A percentile compares a stretch with the other conserved stretches of the same genome.
Conservation (phyloP, 139 green algal species). For the Axilococcus clingmanii region DNA sequence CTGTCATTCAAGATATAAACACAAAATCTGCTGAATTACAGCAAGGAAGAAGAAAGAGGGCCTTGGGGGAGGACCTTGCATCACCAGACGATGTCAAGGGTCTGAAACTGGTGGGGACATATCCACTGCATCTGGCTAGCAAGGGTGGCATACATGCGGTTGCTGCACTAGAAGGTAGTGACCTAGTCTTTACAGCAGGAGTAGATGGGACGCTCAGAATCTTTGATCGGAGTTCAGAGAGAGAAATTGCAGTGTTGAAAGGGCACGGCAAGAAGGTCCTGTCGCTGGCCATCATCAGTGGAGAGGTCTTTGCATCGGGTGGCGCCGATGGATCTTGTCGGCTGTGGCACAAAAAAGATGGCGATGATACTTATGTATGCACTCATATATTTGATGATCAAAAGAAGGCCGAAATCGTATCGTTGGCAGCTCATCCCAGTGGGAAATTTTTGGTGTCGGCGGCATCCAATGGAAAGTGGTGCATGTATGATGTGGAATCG, state of each 20-base stretch:
- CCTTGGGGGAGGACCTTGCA: constrained; percentile 41
- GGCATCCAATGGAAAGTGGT: constrained; percentile 68
- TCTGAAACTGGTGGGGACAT: constrained; percentile 38
- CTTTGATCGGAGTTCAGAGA: constrained; percentile 31
- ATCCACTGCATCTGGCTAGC: constrained; percentile 83
- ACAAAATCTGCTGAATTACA: constrained; percentile 35
- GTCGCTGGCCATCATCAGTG: constrained; percentile 30
- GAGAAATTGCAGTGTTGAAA: constrained; percentile 42
- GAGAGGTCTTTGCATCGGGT: constrained; percentile 42
- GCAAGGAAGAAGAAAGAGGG: constrained; percentile 79
- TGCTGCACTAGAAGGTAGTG: constrained; percentile 36
- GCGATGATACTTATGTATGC: constrained; percentile 9
- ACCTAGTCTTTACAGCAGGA: constrained; percentile 41
- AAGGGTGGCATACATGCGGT: constrained; percentile 68
- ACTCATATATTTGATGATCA: background rate
- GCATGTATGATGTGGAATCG: constrained; percentile 5
- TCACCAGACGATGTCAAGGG: constrained; percentile 50
- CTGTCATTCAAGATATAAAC: constrained; percentile 30
- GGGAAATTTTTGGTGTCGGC: constrained; percentile 75
- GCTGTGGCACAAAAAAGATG: constrained; percentile 50
- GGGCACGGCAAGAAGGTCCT: constrained; percentile 72
- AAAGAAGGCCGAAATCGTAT: constrained; percentile 27
- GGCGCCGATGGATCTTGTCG: constrained; percentile 73
- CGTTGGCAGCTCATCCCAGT: constrained; percentile 63
- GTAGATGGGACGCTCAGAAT: constrained; percentile 61